A percentile compares a stretch with the other conserved stretches of the same genome.
Conservation (phyloP, 495 filamentous ascomycete species). For the Durotheca rogersii region DNA sequence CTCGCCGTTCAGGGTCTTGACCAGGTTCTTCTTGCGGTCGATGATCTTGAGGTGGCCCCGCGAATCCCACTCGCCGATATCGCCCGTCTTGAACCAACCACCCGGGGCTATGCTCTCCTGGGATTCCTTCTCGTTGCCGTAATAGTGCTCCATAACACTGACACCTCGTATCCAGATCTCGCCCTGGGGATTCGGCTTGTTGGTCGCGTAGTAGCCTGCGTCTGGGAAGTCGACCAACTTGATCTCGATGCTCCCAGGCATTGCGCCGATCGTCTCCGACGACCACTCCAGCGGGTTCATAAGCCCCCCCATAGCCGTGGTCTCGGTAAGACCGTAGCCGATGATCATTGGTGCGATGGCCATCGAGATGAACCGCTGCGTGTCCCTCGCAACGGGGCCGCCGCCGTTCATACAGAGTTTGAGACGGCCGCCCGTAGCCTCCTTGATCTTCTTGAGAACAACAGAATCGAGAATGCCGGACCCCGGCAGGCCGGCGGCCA, state of each 20-base stretch:
- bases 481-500: conserved; percentile 75
- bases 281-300: conserved; percentile 93
- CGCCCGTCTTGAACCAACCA: conserved; percentile 95
- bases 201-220: conserved; percentile 84
- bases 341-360: conserved; percentile 84
- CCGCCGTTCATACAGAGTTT: conserved; percentile 84
- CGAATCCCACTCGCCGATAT: conserved; percentile 86
- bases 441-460: conserved; percentile 89
- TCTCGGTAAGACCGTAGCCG: conserved; percentile 97
- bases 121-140: conserved; percentile 81
- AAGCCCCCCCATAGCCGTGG: conserved; percentile 86
- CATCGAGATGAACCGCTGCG: conserved; percentile 84
- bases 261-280: conserved; percentile 72
- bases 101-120: conserved; percentile 69
- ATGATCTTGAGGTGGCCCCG: conserved; percentile 85
- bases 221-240: conserved; percentile 96
- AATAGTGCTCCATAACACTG: conserved; percentile 72
- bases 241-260: conserved; percentile 79
- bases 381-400: conserved; percentile 83
- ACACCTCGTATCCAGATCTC: conserved; percentile 90
- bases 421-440: conserved; percentile 80
- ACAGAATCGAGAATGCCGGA: conserved; percentile 68
- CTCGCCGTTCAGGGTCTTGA: conserved; percentile 94
- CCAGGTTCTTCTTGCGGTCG: conserved; percentile 96
- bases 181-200: conserved; percentile 85